Percentiles rank a stretch among this genome's conserved stretches.
phyloP scores from a whole-genome alignment of 139 green algal species.

The Tetraselmis chui region DNA sequence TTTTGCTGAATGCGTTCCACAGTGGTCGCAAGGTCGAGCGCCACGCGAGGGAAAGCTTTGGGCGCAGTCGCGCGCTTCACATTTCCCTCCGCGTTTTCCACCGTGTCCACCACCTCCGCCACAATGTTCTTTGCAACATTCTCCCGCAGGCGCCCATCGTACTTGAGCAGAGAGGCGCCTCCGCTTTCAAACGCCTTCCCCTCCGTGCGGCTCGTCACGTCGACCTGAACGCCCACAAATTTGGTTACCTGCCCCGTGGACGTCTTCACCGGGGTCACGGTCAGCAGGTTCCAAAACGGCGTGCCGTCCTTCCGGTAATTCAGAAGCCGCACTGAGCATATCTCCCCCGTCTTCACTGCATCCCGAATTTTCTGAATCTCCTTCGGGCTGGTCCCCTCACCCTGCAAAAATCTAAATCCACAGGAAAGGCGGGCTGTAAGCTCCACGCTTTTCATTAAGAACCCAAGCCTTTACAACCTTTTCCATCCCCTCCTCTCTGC shows the following conservation, averaged over 20 bases:
- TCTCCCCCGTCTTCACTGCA: conserved; percentile 55
- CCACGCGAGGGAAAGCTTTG: conserved; percentile 75
- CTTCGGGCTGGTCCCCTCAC: conserved; percentile 85
- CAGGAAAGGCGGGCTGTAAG: too few relatives aligned
- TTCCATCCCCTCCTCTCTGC: too few relatives aligned
- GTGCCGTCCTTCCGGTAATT: too few relatives aligned
- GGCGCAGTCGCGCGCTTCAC: conserved; percentile 34
- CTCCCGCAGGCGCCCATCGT: conserved; percentile 73
- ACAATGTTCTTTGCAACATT: conserved; percentile 72
- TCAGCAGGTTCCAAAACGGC: conserved; percentile 98
- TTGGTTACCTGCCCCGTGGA: conserved; percentile 78
- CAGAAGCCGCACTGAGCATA: conserved; percentile 68
- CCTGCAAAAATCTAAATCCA: conserved; percentile 98
- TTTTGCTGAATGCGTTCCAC: conserved; percentile 98
- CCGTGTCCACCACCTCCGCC: conserved; percentile 63
- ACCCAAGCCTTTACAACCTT: too few relatives aligned
- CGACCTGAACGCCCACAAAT: conserved; percentile 88
- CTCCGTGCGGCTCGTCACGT: conserved; percentile 94
- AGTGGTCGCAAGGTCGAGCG: conserved; percentile 92
- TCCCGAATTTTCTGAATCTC: conserved; percentile 74
- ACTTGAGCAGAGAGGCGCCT: conserved; percentile 76
- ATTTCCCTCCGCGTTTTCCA: conserved; percentile 45
- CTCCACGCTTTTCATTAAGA: too few relatives aligned
- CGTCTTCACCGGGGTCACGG: conserved; percentile 88
- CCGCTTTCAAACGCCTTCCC: conserved; percentile 56